A percentile compares a stretch with the other conserved stretches of the same genome.
Conservation (phyloP, 2,329 filamentous ascomycete genomes). For the Penicillium sp. region DNA sequence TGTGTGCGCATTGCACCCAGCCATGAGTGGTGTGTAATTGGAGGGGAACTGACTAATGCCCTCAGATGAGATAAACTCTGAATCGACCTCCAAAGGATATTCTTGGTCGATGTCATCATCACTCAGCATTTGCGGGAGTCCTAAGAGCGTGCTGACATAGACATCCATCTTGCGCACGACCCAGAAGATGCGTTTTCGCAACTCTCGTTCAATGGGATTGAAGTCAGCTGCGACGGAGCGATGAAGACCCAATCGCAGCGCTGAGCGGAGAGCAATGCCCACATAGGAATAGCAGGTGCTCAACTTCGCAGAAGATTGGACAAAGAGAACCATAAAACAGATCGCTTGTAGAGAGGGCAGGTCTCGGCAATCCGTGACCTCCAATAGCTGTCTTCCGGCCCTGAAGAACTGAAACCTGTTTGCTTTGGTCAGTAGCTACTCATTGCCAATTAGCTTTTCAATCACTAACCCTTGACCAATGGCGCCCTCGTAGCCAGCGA, state of each 20-base stretch:
- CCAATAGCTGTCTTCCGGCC: conserved; percentile 59
- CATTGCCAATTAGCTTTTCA: not conserved
- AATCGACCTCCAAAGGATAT: conserved; percentile 42
- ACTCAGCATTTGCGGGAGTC: conserved; percentile 46
- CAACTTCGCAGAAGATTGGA: conserved; percentile 72
- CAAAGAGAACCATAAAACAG: conserved; percentile 72
- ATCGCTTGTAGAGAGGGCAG: conserved; percentile 68
- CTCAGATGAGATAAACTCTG: conserved; percentile 44
- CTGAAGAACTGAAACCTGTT: conserved; percentile 68
- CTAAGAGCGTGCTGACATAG: conserved; percentile 47
- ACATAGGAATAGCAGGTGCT: conserved; percentile 76
- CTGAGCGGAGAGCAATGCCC: conserved; percentile 68
- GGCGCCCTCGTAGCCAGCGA: conserved; percentile 45
- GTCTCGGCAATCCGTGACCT: conserved; percentile 61
- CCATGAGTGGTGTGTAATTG: conserved; percentile 52
- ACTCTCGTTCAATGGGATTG: conserved; percentile 66
- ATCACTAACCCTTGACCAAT: conserved; percentile 51
- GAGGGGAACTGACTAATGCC: conserved; percentile 51
- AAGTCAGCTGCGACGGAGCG: conserved; percentile 63
- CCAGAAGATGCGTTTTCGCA: conserved; percentile 61
- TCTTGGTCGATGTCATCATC: conserved; percentile 49
- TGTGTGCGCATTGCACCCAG: conserved; percentile 56
- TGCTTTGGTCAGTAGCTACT: conserved; percentile 1
- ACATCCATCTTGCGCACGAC: conserved; percentile 47
- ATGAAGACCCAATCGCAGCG: conserved; percentile 72